Evolutionary conservation across 352 stramenopile genomes (phyloP).

Genomic region (Thalassiosira sp.): DNA sequence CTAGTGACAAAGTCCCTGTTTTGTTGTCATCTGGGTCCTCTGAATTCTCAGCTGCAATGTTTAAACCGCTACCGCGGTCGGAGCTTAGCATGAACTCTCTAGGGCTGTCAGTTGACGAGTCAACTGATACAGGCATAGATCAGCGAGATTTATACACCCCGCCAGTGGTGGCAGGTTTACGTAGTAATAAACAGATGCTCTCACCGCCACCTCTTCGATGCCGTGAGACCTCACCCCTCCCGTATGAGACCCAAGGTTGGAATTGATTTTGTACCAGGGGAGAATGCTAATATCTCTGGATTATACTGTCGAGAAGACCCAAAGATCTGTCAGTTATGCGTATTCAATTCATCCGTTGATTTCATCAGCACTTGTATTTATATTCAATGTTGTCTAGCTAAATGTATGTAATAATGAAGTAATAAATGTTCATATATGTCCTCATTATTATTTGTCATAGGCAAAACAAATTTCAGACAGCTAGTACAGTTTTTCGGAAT

Average conservation of each 20-base stretch:
- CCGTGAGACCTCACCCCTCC: neutral
- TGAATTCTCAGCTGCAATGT: neutral
- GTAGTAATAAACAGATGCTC: conserved; percentile 1
- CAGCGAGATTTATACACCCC: conserved; percentile 38
- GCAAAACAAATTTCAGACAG: no score
- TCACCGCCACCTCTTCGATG: conserved; percentile 16
- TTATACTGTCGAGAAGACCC: no score
- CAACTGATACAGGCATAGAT: conserved; percentile 14
- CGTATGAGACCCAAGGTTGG: neutral
- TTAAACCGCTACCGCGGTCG: conserved; percentile 19
- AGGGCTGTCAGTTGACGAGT: conserved; percentile 43
- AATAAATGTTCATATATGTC: no score
- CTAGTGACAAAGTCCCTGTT: conserved; percentile 5
- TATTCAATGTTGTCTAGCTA: no score
- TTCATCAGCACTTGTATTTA: no score
- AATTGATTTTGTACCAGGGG: neutral
- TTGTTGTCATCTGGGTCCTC: conserved; percentile 7
- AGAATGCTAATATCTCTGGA: no score
- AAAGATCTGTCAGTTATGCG: no score
- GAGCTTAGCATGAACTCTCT: conserved; percentile 43
- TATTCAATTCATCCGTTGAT: no score
- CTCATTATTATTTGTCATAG: no score
- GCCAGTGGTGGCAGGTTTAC: neutral
- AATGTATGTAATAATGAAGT: no score
- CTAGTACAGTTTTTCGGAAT: no score